Percentiles rank a stretch among this genome's conserved stretches.
Conservation (phyloP, 108 stramenopile genomes). For the Cylindrotheca fusiformis region DNA sequence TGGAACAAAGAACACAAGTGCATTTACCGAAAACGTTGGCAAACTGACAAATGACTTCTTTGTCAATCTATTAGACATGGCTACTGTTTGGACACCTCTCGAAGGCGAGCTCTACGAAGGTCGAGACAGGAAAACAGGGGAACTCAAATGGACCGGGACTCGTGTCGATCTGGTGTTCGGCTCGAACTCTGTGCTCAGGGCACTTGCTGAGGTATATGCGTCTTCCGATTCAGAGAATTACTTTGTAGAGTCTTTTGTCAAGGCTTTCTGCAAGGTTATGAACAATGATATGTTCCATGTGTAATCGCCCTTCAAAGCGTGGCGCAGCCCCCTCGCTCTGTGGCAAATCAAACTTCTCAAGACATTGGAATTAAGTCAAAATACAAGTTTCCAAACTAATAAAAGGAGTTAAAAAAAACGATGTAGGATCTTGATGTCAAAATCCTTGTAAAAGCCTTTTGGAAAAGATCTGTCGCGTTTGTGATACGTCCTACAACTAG, state of each 20-base stretch:
- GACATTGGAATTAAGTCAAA: too few species aligned
- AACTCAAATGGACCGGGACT: slow-evolving; percentile 41
- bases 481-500: too few species aligned
- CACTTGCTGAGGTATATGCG: slow-evolving; percentile 57
- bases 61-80: slow-evolving; percentile 57
- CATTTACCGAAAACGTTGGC: slow-evolving; percentile 48
- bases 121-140: slow-evolving; percentile 28
- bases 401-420: too few species aligned
- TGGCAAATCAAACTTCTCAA: too few species aligned
- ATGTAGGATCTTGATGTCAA: too few species aligned
- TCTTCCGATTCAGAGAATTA: slow-evolving; percentile 40
- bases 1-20: slow-evolving; percentile 11
- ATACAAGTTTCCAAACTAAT: too few species aligned
- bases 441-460: too few species aligned
- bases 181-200: slow-evolving; percentile 63
- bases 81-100: slow-evolving; percentile 38
- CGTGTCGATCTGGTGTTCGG: slow-evolving; percentile 67
- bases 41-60: slow-evolving; percentile 63
- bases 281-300: slow-evolving; percentile 77
- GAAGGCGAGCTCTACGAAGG: slow-evolving; percentile 49
- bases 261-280: slow-evolving; percentile 67
- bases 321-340: too few species aligned
- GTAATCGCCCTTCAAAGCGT: too few species aligned
- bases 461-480: too few species aligned
- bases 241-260: slow-evolving; percentile 58